These are phyloP conservation scores for Didymella sp. DNA, from an alignment of 2,329 filamentous ascomycete species.

Conservation along the genomic window DNA sequence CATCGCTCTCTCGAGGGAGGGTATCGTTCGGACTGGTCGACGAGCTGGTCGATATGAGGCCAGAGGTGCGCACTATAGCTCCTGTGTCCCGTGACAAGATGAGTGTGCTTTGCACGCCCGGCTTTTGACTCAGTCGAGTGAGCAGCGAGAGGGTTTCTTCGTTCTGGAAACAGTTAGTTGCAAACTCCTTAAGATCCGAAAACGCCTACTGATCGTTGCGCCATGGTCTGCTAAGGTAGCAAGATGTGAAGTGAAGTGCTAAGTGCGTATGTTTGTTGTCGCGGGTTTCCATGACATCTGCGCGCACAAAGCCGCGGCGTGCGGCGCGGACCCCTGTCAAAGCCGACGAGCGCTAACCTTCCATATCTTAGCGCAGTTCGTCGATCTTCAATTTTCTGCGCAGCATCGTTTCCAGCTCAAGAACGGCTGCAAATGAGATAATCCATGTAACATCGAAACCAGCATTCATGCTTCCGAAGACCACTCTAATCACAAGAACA, in stretches of 20 bases:
- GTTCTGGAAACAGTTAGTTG: slow-evolving; percentile 31
- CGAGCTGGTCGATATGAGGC: slow-evolving; percentile 68
- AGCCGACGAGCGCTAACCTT: slow-evolving; percentile 2
- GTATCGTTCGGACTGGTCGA: slow-evolving; percentile 55
- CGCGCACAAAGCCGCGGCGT: slow-evolving; percentile 20
- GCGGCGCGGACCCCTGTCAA: slow-evolving; percentile 24
- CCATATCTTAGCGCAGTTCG: slow-evolving; percentile 20
- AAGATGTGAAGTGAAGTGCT: not conserved
- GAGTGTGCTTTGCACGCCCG: slow-evolving; percentile 79
- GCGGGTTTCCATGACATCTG: slow-evolving; percentile 28
- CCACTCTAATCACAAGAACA: not conserved
- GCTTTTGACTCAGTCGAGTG: slow-evolving; percentile 75
- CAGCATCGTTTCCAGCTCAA: not conserved
- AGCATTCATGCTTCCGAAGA: slow-evolving; percentile 35
- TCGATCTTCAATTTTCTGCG: slow-evolving; percentile 37
- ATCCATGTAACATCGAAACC: slow-evolving; percentile 10
- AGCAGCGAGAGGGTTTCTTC: slow-evolving; percentile 70
- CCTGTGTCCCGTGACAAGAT: slow-evolving; percentile 75
- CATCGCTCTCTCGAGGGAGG: slow-evolving; percentile 41
- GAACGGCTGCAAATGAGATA: slow-evolving; percentile 8
- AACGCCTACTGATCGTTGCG: slow-evolving; percentile 39
- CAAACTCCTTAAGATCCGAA: not conserved
- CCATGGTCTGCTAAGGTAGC: slow-evolving; percentile 23
- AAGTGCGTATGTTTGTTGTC: slow-evolving; percentile 13
- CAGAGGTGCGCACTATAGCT: slow-evolving; percentile 76